These are phyloP conservation scores for Xylariomycetidae sp. DNA, from an alignment of 2,329 filamentous ascomycete species.

Conservation along the genomic window DNA sequence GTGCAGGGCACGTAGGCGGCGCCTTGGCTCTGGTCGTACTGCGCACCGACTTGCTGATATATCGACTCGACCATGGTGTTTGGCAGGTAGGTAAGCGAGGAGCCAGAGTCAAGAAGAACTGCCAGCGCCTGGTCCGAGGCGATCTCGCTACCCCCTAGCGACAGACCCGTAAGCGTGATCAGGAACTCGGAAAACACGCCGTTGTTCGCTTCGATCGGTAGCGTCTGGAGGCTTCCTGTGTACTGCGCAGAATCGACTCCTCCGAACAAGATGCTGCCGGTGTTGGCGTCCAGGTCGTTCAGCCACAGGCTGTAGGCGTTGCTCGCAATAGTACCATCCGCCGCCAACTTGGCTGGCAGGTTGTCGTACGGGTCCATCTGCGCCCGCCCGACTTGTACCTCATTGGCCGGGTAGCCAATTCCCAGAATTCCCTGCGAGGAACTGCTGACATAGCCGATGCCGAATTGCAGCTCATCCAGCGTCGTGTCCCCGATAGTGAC, in stretches of 20 bases:
- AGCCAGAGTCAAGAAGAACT: conserved; percentile 67
- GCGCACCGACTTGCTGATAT: conserved; percentile 35
- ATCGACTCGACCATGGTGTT: conserved; percentile 38
- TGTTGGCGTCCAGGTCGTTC: conserved; percentile 61
- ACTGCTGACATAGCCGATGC: conserved; percentile 60
- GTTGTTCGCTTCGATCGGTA: conserved; percentile 56
- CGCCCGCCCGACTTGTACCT: conserved; percentile 61
- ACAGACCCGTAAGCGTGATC: conserved; percentile 60
- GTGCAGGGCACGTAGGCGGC: conserved; percentile 58
- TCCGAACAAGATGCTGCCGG: conserved; percentile 67
- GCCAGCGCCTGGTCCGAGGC: conserved; percentile 47
- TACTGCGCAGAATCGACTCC: conserved; percentile 66
- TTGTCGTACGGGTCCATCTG: conserved; percentile 56
- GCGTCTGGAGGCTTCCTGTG: conserved; percentile 53
- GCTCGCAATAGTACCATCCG: conserved; percentile 54
- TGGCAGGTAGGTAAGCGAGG: conserved; percentile 62
- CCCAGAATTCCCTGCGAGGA: conserved; percentile 71
- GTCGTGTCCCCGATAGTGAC: conserved; percentile 52
- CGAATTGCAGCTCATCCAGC: conserved; percentile 60
- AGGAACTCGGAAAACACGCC: conserved; percentile 57
- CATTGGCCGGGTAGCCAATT: conserved; percentile 75
- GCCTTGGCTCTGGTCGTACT: conserved; percentile 46
- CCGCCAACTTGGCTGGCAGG: conserved; percentile 58
- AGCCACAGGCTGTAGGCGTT: conserved; percentile 71
- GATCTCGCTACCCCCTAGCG: conserved; percentile 36